Base-by-base conservation (phyloP, 31 red algal genomes). In the Asparagopsis taxiformis region DNA sequence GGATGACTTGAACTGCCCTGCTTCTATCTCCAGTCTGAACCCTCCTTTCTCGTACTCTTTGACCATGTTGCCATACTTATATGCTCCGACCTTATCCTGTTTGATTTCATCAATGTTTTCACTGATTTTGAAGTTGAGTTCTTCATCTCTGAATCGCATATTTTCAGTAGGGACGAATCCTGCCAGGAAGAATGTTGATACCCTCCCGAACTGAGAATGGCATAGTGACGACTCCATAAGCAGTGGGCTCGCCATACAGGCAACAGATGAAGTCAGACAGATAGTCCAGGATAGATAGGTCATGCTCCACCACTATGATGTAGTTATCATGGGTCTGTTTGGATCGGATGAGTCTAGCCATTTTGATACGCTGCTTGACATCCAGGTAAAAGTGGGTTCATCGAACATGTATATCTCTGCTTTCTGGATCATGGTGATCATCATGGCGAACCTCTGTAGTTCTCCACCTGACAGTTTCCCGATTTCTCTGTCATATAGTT, bases 161-260 rank as follows among this genome's bases (percentile, higher is more conserved):
- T 99, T 99, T 59, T 99, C 96, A 5, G 91, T 99, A 21, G 96
- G 96, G 43, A 99, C 78, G 72, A 99, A 99, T 4, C 96, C 96
- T 31, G 96, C 96, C 22, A 94, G 70, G 59, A 99, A 99, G n/a
- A n/a, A 94, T 85, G 65, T 99, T 99, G 79, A 99, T 99, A 11
- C 96, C 96, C 36, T 94, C 96, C 31, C 96, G 83, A 31, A 99
- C 96, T 20, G 87, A 91, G 53, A 88, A 99, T 32, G 96, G 96
- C 65, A 94, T 52, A 16, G 96, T 99, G 8, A 99, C 96, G 24
- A 98, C 95, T 3, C 95, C 95, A 58, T 98, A 98, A 1, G 90
- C 95, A 0, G 91, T 91, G 23, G 95, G 90, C 39, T 88, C 75
- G 6, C 95, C 95, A 52, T 98, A 98, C 28, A 98, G 65, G 34